Evolutionary conservation across 2,329 filamentous ascomycete species (phyloP).

Genomic region (Neonectria punicea): DNA sequence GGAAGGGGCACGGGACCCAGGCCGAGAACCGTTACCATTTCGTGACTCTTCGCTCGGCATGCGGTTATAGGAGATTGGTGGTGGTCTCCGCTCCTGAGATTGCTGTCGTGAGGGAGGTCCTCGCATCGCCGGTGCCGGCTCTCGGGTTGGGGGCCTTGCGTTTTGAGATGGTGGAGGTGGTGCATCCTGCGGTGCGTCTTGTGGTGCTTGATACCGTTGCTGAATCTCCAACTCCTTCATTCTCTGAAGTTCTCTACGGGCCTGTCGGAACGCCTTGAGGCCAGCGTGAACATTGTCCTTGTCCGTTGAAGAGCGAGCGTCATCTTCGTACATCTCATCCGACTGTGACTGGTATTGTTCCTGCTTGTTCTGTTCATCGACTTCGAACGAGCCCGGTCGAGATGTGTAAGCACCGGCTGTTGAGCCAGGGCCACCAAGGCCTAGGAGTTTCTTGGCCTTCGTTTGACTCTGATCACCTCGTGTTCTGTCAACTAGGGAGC

Average conservation of each 20-base stretch:
- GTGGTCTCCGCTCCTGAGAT: constrained; percentile 57
- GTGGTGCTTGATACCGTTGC: constrained; percentile 51
- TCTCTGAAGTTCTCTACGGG: constrained; percentile 65
- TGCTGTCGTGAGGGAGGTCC: constrained; percentile 50
- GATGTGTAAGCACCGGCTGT: constrained; percentile 55
- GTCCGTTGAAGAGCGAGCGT: constrained; percentile 40
- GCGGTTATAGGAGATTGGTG: constrained; percentile 58
- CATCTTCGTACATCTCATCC: constrained; percentile 37
- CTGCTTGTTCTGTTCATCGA: constrained; percentile 6
- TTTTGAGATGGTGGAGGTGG: constrained; percentile 11
- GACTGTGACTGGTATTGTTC: constrained; percentile 20
- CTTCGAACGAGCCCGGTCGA: constrained; percentile 45
- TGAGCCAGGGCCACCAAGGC: constrained; percentile 60
- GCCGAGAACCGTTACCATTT: constrained; percentile 42
- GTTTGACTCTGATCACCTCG: constrained; percentile 55
- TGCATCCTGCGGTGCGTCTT: background rate
- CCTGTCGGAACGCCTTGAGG: constrained; percentile 67
- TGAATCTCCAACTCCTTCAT: constrained; percentile 64
- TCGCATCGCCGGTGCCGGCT: constrained; percentile 32
- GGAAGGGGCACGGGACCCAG: constrained; percentile 47
- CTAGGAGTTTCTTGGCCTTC: constrained; percentile 72
- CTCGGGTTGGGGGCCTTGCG: constrained; percentile 16
- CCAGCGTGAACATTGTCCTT: constrained; percentile 60
- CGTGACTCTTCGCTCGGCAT: constrained; percentile 56
- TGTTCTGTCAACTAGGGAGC: constrained; percentile 67